Base-by-base conservation (phyloP, 345 rosid species). In the Acer saccharum region DNA sequence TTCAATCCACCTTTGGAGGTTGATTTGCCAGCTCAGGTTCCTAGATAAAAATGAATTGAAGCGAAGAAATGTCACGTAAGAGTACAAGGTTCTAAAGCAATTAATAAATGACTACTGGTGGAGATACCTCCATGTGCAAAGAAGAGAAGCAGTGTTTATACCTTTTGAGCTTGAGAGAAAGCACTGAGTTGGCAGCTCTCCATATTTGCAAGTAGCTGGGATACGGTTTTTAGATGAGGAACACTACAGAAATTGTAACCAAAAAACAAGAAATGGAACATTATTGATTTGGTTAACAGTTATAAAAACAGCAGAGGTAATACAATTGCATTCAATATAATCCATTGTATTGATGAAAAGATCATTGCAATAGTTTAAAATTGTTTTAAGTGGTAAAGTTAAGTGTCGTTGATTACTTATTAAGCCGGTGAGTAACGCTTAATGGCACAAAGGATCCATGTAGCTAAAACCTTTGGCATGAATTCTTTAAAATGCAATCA, bases 151-250 rank as follows among this genome's bases (percentile, higher is more conserved):
- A 68, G 52, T 39, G 12, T 23, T 58, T 14, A 29, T 54, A 84
- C 88, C 84, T 69, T 65, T 63, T 16, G 71, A 71, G 77, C 50
- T 68, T 75, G 88, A 7, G 91, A 85, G 58, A 87, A 86, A 76
- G 88, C 69, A 82, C 29, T 83, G 41, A 90, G 90, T 70, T 90
- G 93, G 82, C 83, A 81, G 79, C 79, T 83, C 79, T 87, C 96
- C 91, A 92, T 90, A 65, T 92, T 87, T 6, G 78, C 83, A 35
- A 92, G 92, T 25, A 92, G 79, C 80, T 90, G 92, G 57, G 74
- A 41, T 43, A 86, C 90, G 10, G 92, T 89, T 85, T 78, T 77
- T 63, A 90, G 83, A 84, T 87, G 92, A 67, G 94, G 88, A 74
- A 80, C 87, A 32, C 94, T 92, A 90, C 80, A 84, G 72, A 81